Conservation (phyloP, 352 stramenopile genomes). For the Phytophthora idaei region DNA sequence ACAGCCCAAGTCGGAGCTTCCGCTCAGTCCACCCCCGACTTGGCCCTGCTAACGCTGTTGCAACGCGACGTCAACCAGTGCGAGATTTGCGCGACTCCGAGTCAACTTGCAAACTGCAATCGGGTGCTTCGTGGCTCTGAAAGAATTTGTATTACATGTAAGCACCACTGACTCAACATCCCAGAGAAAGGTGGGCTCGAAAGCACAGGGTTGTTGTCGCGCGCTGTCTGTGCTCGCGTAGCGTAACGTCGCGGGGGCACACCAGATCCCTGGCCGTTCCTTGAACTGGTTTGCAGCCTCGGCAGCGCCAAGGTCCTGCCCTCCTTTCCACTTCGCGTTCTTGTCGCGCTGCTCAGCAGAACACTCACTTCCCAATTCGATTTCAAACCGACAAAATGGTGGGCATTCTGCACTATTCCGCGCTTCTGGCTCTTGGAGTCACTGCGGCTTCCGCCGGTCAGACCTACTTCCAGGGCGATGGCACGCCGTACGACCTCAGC, state of each 20-base stretch:
- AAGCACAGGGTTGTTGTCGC: constrained; percentile 2
- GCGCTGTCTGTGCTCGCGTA: constrained; percentile 11
- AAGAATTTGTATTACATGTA: background rate
- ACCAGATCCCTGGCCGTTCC: constrained; percentile 25
- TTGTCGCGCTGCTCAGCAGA: background rate
- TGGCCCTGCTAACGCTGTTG: constrained; percentile 20
- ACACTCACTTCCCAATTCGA: constrained; percentile 24
- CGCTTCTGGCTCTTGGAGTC: constrained; percentile 23
- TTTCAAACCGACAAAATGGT: constrained; percentile 30
- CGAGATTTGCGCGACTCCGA: constrained; percentile 6
- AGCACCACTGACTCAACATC: constrained; percentile 14
- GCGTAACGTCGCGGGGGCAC: constrained; percentile 27
- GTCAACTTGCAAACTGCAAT: background rate
- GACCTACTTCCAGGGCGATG: constrained; percentile 29
- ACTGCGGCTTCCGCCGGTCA: constrained; percentile 15
- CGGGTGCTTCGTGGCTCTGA: background rate
- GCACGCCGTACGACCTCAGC: constrained; percentile 25
- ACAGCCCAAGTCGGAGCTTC: constrained; percentile 16
- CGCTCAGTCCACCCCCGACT: constrained; percentile 30
- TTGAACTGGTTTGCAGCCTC: constrained; percentile 21
- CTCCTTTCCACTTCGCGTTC: constrained; percentile 22
- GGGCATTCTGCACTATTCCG: constrained; percentile 21
- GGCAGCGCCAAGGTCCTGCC: constrained; percentile 10
- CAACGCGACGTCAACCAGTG: constrained; percentile 11
- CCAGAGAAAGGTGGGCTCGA: background rate